Percentiles rank a stretch among this genome's conserved stretches.
Conservation (phyloP, 2,329 filamentous ascomycete genomes). For the Fragosphaeria purpurea region DNA sequence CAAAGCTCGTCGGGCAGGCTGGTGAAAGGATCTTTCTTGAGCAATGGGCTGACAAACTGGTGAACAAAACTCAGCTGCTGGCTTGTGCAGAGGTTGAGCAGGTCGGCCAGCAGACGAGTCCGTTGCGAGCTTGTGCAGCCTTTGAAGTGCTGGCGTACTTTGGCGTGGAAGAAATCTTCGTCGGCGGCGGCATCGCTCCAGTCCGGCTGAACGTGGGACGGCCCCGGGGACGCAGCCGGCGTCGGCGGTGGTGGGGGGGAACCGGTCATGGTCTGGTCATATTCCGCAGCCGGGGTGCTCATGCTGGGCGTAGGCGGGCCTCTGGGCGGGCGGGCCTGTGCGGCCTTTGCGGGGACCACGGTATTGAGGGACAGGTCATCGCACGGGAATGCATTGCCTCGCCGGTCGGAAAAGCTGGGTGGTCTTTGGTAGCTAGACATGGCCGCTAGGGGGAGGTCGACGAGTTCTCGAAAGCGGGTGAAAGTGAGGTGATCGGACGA, state of each 20-base stretch:
- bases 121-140: slow-evolving; percentile 66
- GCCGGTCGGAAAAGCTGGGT: slow-evolving; percentile 51
- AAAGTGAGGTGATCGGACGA: background rate
- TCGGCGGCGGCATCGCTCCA: slow-evolving; percentile 71
- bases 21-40: slow-evolving; percentile 95
- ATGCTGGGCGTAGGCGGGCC: slow-evolving; percentile 58
- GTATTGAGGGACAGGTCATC: slow-evolving; percentile 49
- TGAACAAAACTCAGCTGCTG: slow-evolving; percentile 93
- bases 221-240: slow-evolving; percentile 55
- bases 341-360: slow-evolving; percentile 36
- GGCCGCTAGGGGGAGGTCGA: background rate
- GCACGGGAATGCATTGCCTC: slow-evolving; percentile 44
- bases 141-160: slow-evolving; percentile 71
- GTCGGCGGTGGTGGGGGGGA: slow-evolving; percentile 56
- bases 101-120: slow-evolving; percentile 72
- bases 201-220: slow-evolving; percentile 51
- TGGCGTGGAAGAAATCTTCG: slow-evolving; percentile 72
- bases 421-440: slow-evolving; percentile 39
- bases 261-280: slow-evolving; percentile 49
- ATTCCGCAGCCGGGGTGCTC: slow-evolving; percentile 52
- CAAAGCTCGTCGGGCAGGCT: slow-evolving; percentile 89
- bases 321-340: slow-evolving; percentile 37
- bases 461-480: background rate
- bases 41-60: slow-evolving; percentile 82
- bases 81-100: slow-evolving; percentile 89